Evolutionary conservation across 805 yeast genomes (phyloP), one percentile per base, ranked within the genome.

Genomic region (Monosporozyma siamensis): DNA sequence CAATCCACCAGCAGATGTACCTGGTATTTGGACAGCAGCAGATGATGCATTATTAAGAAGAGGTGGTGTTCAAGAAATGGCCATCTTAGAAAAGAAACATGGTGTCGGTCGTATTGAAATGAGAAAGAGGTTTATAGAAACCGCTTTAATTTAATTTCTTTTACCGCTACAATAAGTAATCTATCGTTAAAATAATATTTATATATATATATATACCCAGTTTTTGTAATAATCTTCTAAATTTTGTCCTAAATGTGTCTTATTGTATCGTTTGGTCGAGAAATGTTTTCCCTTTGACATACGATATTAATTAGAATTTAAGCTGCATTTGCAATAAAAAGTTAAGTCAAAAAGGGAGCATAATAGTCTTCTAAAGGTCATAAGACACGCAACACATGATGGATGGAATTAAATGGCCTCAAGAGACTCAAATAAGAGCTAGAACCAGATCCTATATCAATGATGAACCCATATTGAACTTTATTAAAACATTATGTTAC

Each of bases 21-120:
- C 68, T n/a, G 74, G 73, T 41, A 64, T 70, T 35, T 70, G 74
- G 74, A 68, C 72, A 2, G 50, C 61, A 22, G 68, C 65, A 38
- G 72, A 70, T 56, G 74, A 70, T 47, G 62, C 53, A 14, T 56
- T 59, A 47, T 48, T 69, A 41, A 63, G 56, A 40, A 45, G 57
- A 21, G 59, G 55, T 20, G 61, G 58, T 32, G 61, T 54, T n/a
- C 66, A 62, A 3, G 65, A 65, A 30, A 34, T 66, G 40, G 60
- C 59, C 24, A 47, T 52, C 34, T 45, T 69, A 44, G 55, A 53
- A 17, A 59, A 58, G 43, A 58, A 68, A 42, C 74, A 69, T 48
- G 72, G 72, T 32, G 44, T 51, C 14, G 67, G 61, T 35, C 62
- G 72, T 55, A 61, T 69, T 42, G 69, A 64, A 20, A 54, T 69